Evolutionary conservation across 768 basidiomycete genomes (phyloP), one percentile per base, ranked within the genome.

Genomic region (Leucosporidium creatinivorum): DNA sequence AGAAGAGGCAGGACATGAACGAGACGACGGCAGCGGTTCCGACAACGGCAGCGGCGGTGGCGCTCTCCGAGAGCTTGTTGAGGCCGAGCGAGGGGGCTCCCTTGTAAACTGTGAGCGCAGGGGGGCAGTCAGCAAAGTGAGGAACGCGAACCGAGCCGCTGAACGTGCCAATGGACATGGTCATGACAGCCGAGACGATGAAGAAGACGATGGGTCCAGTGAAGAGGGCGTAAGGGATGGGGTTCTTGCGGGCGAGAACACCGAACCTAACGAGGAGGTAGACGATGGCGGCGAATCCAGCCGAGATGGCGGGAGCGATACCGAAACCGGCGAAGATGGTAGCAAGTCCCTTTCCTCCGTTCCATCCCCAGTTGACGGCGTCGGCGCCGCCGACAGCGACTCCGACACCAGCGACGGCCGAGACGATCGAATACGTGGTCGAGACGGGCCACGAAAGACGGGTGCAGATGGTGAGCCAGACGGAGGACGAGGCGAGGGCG

Each of bases 391-490:
- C 78, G 23, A 75, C 73, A 3, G 80, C 80, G 33, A 76, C 69
- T 62, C 81, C 81, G 54, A 80, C 79, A 69, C 81, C 81, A 13
- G 78, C 78, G 15, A 82, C 66, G n/a, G 80, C 78, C 10, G 79
- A 78, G 60, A 81, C 77, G 63, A 80, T 77, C 6, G 79, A 81
- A 74, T 81, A 79, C 58, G 80, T 81, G 21, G 81, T 80, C 18
- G 80, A 81, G 55, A 82, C 80, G 61, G 80, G 80, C 69, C 77
- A 78, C 19, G 76, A 74, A 59, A 74, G 66, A 36, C 72, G 72
- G 9, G 80, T 81, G 67, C 77, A 78, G 73, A 79, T 68, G 75
- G 77, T 77, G 58, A 80, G 75, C 79, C 74, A 77, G 36, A 55
- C 25, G 1, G 71, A 69, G 4, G 78, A 77, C 26, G 70, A 74